Evolutionary conservation across 139 green algal genomes (phyloP), one percentile per base, ranked within the genome.

Genomic region (Mesotaenium endlicherianum): DNA sequence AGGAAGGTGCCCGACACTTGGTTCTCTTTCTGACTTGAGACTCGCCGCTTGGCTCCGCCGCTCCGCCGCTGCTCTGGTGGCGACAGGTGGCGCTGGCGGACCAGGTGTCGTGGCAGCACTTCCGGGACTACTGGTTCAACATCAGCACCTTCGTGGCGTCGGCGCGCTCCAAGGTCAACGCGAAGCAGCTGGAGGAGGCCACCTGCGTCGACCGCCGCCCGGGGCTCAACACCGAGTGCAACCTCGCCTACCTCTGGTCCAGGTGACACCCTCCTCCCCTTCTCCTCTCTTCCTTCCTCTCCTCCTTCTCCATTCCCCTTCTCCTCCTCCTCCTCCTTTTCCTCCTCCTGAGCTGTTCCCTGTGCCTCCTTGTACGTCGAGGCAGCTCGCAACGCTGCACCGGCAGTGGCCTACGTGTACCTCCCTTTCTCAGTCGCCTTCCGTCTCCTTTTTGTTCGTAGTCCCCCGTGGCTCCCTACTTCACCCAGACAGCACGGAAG

Each of bases 231-330:
- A 47, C 39, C 0, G 68, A 82, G 16, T 71, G 68, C 43, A 86
- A 86, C 70, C n/a, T 20, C 34, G 55, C 43, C 2, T 85, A 85
- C 2, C 1, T n/a, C 2, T 85, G 78, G 78, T 82, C 75, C 4
- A 76, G 75, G 75, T 79, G 49, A 11, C 30, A 26, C 17, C 41
- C 0, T 69, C 0, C 11, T 26, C 36, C 55, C 11, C 14, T 5
- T 4, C 55, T 31, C 14, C 2, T 68, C 26, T 26, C 2, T n/a
- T 36, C 55, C 14, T 0, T n/a, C n/a, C n/a, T n/a, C n/a, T n/a
- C n/a, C n/a, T n/a, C 55, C 55, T 67, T 30, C 16, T 38, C 55
- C 55, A 14, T 5, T 36, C 55, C 1, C 16, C 55, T 39, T n/a
- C 55, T 8, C 55, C 55, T 30, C 55, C 14, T 30, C 0, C 55